A percentile compares a stretch with the other conserved stretches of the same genome.
phyloP scores from a whole-genome alignment of 352 stramenopile genomes.

The Phytophthora citrophthora region DNA sequence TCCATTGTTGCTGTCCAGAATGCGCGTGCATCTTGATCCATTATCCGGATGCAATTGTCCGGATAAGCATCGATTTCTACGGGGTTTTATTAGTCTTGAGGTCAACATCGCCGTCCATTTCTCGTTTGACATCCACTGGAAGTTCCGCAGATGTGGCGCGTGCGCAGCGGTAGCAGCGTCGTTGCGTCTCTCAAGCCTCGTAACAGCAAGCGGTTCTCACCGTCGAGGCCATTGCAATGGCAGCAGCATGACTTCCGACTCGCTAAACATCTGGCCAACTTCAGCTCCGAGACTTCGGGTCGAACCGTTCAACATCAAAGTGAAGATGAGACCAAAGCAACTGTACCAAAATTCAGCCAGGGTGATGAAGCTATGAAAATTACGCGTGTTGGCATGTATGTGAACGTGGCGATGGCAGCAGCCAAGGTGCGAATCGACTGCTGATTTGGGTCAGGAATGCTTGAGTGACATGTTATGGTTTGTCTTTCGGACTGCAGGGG shows the following conservation, averaged over 20 bases:
- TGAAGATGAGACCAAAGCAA: not conserved
- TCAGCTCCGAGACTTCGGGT: constrained; percentile 20
- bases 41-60: constrained; percentile 8
- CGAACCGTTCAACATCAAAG: constrained; percentile 6
- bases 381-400: constrained; percentile 92
- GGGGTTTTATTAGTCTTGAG: not conserved
- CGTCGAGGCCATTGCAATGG: constrained; percentile 11
- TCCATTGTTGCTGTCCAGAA: not conserved
- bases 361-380: constrained; percentile 84
- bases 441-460: constrained; percentile 11
- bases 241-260: constrained; percentile 25
- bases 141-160: constrained; percentile 25
- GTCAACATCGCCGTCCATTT: constrained; percentile 10
- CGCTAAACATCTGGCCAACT: constrained; percentile 24
- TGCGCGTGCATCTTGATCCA: not conserved
- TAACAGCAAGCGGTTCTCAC: not conserved
- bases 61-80: constrained; percentile 17
- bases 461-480: not conserved
- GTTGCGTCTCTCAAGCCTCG: constrained; percentile 23
- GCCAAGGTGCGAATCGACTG: constrained; percentile 72
- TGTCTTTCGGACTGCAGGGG: constrained; percentile 39
- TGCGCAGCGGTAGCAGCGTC: constrained; percentile 21
- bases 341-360: constrained; percentile 22
- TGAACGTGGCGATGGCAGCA: constrained; percentile 93
- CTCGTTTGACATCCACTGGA: constrained; percentile 10